Evolutionary conservation across 306 rosid species (phyloP).

Genomic region (Cicer arietinum): DNA sequence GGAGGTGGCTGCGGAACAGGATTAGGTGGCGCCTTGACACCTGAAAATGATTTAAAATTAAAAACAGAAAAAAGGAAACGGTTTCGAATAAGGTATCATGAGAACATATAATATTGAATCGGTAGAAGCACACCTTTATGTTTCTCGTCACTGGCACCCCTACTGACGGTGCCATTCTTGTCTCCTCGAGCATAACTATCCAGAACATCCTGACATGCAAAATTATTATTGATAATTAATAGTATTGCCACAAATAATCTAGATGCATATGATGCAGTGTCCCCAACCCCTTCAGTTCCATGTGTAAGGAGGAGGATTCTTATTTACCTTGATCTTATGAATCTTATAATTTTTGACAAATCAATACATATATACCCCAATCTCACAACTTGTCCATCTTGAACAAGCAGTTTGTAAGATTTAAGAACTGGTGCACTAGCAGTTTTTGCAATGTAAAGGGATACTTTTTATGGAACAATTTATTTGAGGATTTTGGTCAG

Average conservation of each 20-base stretch:
- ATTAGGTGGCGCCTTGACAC: slow-evolving; percentile 49
- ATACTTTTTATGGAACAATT: neutral
- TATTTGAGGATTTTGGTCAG: slow-evolving; percentile 15
- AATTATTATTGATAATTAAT: slow-evolving; percentile 44
- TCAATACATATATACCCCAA: slow-evolving; percentile 22
- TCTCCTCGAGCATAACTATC: slow-evolving; percentile 51
- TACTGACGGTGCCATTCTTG: slow-evolving; percentile 50
- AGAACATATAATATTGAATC: slow-evolving; percentile 33
- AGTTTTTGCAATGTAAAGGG: slow-evolving; percentile 13
- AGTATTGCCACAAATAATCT: slow-evolving; percentile 31
- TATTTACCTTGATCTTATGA: slow-evolving; percentile 17
- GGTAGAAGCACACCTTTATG: slow-evolving; percentile 55
- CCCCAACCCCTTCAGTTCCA: slow-evolving; percentile 25
- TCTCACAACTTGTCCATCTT: slow-evolving; percentile 4
- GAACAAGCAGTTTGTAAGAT: slow-evolving; percentile 21
- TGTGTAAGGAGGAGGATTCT: slow-evolving; percentile 10
- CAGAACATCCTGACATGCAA: slow-evolving; percentile 66
- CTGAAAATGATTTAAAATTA: slow-evolving; percentile 53
- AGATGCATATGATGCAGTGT: slow-evolving; percentile 15
- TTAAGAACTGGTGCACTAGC: neutral
- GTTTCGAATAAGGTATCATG: slow-evolving; percentile 31
- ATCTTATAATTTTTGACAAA: slow-evolving; percentile 19
- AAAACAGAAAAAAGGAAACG: slow-evolving; percentile 25
- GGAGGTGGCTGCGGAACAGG: slow-evolving; percentile 53
- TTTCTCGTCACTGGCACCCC: slow-evolving; percentile 38